Base-by-base conservation (phyloP, 192 early-diverging fungal species). In the Linnemannia elongata region DNA sequence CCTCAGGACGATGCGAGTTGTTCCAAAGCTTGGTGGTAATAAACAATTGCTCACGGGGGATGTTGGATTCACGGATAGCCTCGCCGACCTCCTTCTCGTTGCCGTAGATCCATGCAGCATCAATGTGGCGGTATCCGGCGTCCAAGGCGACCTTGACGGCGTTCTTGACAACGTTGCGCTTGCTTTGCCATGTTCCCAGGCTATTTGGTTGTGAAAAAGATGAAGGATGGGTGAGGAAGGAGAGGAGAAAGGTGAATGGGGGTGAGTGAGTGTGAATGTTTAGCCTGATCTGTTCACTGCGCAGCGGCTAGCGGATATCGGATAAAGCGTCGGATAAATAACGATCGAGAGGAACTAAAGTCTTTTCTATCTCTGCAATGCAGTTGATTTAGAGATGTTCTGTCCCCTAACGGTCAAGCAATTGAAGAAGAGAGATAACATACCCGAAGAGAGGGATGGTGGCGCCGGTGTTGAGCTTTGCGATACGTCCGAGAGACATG, bases 51-150 rank as follows among this genome's bases (percentile, higher is more conserved):
- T 94, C 88, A 71, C 97, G 94, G n/a, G 92, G 91, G 12, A 96
- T 88, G 36, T 72, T 81, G 27, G 83, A 82, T 39, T 95, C 90
- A 66, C 90, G 89, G n/a, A 97, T 92, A 6, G 92, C 96, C 69
- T 91, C 79, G 44, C 97, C 97, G 70, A 97, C 91, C 69, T 97
- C 96, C 36, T 78, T 81, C 88, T 98, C 96, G 89, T 97, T 98
- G 44, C 89, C 91, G 83, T 97, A 92, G 85, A 90, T 89, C 45
- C 57, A 80, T 4, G 91, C 90, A 45, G 89, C 79, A 27, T 90
- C 92, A 60, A 96, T 93, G 78, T 96, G 95, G 8, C 94, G 88
- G 90, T 95, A 94, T 44, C 97, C 97, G 13, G 90, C 79, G 24
- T 88, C 78, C 42, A 97, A 71, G 41, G 96, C 95, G 9, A 85